A percentile compares a stretch with the other conserved stretches of the same genome.
These are phyloP conservation scores for Eucommia ulmoides DNA, from an alignment of 257 asterid species.

Conservation along the genomic window DNA sequence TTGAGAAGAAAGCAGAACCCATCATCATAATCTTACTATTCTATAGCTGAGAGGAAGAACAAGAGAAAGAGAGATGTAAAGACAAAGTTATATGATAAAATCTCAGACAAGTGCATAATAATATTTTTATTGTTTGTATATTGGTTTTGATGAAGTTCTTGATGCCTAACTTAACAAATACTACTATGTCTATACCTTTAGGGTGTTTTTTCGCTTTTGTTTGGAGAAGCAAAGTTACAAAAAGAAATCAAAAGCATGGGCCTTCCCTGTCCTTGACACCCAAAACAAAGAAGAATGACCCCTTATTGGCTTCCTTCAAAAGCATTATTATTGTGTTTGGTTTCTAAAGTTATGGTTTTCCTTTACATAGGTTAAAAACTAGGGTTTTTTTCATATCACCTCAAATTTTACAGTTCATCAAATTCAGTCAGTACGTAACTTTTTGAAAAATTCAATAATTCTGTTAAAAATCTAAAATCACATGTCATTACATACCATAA, in stretches of 20 bases:
- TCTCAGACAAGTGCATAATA: too few species aligned
- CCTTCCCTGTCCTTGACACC: background rate
- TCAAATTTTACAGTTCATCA: too few species aligned
- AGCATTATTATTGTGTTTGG: background rate
- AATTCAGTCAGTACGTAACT: too few species aligned
- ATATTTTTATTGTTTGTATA: background rate
- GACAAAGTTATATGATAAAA: background rate
- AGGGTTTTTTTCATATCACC: background rate
- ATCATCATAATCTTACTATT: background rate
- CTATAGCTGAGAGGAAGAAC: background rate
- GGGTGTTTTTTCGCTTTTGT: too few species aligned
- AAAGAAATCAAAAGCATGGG: background rate
- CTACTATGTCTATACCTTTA: too few species aligned
- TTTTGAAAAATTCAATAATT: too few species aligned
- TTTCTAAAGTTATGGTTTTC: background rate
- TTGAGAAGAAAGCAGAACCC: too few species aligned
- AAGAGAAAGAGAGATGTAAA: background rate
- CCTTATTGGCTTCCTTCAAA: background rate
- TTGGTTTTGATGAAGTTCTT: background rate
- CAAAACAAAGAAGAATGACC: background rate
- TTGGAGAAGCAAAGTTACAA: background rate
- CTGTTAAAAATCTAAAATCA: background rate
- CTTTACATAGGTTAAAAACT: background rate
- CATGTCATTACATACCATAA: background rate
- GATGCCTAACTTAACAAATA: background rate